Conservation (phyloP, 352 stramenopile genomes). For the Phytophthora rubi region DNA sequence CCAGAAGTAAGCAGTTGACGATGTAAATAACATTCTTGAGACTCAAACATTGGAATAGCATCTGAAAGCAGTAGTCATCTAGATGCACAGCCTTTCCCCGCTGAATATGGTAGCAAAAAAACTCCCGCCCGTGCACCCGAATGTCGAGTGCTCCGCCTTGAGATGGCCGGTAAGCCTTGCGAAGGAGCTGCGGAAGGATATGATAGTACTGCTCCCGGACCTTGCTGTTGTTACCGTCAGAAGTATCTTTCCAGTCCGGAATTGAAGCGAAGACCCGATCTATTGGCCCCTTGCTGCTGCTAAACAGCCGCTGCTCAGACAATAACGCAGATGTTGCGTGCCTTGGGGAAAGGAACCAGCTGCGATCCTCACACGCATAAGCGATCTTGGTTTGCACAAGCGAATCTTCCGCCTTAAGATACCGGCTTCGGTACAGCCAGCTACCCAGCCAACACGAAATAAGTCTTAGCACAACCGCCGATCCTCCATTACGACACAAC, state of each 20-base stretch:
- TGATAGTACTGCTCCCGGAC: slow-evolving; percentile 18
- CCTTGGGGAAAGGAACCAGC: slow-evolving; percentile 67
- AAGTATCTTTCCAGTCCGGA: slow-evolving; percentile 14
- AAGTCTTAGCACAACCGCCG: background rate
- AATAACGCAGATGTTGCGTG: slow-evolving; percentile 14
- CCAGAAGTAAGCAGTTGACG: slow-evolving; percentile 82
- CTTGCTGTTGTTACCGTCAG: background rate
- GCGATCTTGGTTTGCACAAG: slow-evolving; percentile 54
- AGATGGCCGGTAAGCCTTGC: slow-evolving; percentile 30
- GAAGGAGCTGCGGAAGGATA: slow-evolving; percentile 48
- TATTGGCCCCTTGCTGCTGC: slow-evolving; percentile 5
- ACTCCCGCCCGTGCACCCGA: slow-evolving; percentile 36
- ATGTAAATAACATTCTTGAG: slow-evolving; percentile 84
- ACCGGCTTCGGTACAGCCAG: slow-evolving; percentile 63
- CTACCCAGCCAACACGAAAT: slow-evolving; percentile 19
- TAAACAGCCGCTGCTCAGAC: slow-evolving; percentile 1
- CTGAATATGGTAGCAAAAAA: slow-evolving; percentile 71
- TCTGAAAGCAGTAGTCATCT: slow-evolving; percentile 81
- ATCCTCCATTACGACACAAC: too few species aligned
- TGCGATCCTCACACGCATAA: slow-evolving; percentile 49
- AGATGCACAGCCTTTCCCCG: slow-evolving; percentile 64
- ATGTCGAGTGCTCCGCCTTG: slow-evolving; percentile 49
- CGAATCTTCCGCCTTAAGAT: slow-evolving; percentile 36
- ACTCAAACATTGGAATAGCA: slow-evolving; percentile 84
- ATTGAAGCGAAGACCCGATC: slow-evolving; percentile 19